Evolutionary conservation across 352 stramenopile genomes (phyloP), one percentile per base, ranked within the genome.

Genomic region (Globisporangium paddicum): DNA sequence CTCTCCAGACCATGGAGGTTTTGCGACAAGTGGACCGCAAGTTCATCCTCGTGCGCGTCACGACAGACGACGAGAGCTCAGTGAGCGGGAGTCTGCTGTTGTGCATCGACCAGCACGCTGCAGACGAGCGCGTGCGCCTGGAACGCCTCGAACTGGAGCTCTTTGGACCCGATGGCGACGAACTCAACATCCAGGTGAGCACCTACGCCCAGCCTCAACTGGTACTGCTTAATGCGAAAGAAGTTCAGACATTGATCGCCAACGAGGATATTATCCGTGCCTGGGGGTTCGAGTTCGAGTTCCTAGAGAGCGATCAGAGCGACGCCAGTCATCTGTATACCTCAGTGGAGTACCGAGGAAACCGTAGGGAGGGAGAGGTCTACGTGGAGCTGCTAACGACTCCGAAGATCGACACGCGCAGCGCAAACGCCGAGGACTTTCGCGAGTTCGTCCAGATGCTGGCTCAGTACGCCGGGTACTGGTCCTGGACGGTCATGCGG

Each of bases 41-140:
- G 63, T 97, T 97, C 66, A 95, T 98, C 51, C 75, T 97, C 11
- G 86, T 85, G 42, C 71, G 70, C 60, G 71, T 19, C n/a, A 14
- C 28, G 28, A 32, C 70, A 10, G 38, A 44, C 13, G 56, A 55
- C 19, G 70, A 66, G 21, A 59, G 59, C 32, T 19, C 37, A 26
- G 3, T 32, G 28, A 18, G 26, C 50, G 66, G 63, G 2, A 71
- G 56, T 11, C 45, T 93, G 30, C 50, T 93, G 4, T 41, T 95
- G 44, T 95, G 86, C 19, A 88, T 98, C 21, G 91, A 98, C 26
- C 91, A 98, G 57, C 91, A 98, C 55, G 91, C 91, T 34, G 91
- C 89, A 25, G 89, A 98, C 49, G 91, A 98, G 49, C 78, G 91
- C 4, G 71, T 98, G 6, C 75, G 75, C 5, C 68, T 98, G 7